Percentiles rank a stretch among this genome's conserved stretches.
Conservation (phyloP, 805 yeast species). For the Clavispora carvajalis region DNA sequence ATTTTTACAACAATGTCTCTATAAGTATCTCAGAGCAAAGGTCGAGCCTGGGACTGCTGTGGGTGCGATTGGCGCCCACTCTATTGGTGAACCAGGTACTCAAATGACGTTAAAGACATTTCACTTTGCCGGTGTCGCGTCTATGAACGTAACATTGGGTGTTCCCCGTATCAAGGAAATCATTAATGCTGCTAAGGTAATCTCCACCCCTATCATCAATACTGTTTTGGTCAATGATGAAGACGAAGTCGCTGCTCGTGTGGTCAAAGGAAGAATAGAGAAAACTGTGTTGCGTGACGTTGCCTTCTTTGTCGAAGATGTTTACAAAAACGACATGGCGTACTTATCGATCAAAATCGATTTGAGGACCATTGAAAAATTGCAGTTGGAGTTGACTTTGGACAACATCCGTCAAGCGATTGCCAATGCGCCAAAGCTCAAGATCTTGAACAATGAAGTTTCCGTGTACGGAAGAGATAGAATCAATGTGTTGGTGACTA, state of each 20-base stretch:
- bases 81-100: constrained; percentile 97
- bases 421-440: constrained; percentile 79
- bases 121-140: constrained; percentile 97
- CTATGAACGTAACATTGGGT: constrained; percentile 93
- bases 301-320: constrained; percentile 88
- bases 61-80: constrained; percentile 98
- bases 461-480: constrained; percentile 59
- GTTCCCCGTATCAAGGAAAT: constrained; percentile 98
- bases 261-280: constrained; percentile 95
- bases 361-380: constrained; percentile 73
- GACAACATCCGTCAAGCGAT: constrained; percentile 85
- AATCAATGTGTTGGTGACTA: constrained; percentile 57
- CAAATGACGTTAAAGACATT: constrained; percentile 96
- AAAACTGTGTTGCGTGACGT: constrained; percentile 85
- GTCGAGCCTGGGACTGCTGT: constrained; percentile 99
- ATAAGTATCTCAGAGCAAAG: constrained; percentile 80
- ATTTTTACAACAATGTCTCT: constrained; percentile 71
- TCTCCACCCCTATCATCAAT: constrained; percentile 94
- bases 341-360: constrained; percentile 80
- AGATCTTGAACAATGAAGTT: constrained; percentile 70
- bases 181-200: constrained; percentile 91
- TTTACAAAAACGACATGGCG: constrained; percentile 74
- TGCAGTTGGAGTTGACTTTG: constrained; percentile 83
- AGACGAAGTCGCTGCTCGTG: constrained; percentile 97
- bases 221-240: constrained; percentile 88